phyloP scores from a whole-genome alignment of 2,329 filamentous ascomycete species.

The Cladosporium phlei region DNA sequence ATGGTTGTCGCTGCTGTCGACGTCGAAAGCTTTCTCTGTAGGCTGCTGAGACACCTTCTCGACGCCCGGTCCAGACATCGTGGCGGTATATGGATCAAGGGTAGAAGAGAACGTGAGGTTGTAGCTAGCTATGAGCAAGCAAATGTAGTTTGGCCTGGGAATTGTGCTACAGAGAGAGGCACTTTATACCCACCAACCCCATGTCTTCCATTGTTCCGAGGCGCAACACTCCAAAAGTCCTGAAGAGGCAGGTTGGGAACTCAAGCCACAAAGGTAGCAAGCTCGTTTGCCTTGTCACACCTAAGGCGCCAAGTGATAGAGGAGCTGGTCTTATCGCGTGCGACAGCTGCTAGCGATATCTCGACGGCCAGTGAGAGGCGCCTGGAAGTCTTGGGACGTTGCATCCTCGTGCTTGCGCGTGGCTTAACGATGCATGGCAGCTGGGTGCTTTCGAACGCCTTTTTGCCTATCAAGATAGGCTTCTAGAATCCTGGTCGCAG shows the following conservation, averaged over 20 bases:
- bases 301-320: conserved; percentile 5
- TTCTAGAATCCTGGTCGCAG: not conserved
- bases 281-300: not conserved
- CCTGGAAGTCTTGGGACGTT: not conserved
- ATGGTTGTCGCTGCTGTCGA: not conserved
- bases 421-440: not conserved
- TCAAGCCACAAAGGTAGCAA: not conserved
- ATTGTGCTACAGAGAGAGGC: not conserved
- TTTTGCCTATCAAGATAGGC: conserved; percentile 1
- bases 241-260: not conserved
- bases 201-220: not conserved
- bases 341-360: not conserved
- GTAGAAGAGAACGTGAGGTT: not conserved
- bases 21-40: not conserved
- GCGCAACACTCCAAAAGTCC: not conserved
- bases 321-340: not conserved
- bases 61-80: not conserved
- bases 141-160: not conserved
- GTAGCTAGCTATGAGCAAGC: not conserved
- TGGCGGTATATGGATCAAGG: not conserved
- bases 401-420: not conserved
- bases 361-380: not conserved
- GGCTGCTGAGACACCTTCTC: conserved; percentile 1
- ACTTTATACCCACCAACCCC: not conserved
- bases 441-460: not conserved